Percentiles rank a stretch among this genome's conserved stretches.
These are phyloP conservation scores for Talaromyces sp. DNA, from an alignment of 2,329 filamentous ascomycete genomes.

Conservation along the genomic window DNA sequence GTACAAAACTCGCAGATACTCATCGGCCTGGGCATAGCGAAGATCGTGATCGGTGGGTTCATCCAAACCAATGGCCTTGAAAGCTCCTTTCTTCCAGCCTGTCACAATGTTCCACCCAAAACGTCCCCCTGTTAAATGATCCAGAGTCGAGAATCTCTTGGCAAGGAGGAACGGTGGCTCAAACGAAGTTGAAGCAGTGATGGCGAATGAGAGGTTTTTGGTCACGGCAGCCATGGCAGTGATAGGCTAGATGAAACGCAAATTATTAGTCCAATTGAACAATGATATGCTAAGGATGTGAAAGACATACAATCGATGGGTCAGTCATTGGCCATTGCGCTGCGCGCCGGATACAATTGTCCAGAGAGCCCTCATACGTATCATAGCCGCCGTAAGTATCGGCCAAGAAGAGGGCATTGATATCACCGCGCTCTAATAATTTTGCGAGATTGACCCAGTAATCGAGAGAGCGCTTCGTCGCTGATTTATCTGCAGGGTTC, in stretches of 20 bases:
- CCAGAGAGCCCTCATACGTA: conserved; percentile 58
- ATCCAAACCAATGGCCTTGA: conserved; percentile 60
- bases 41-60: conserved; percentile 60
- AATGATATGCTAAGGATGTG: too few species aligned
- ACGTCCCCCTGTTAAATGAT: conserved; percentile 60
- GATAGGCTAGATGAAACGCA: conserved; percentile 48
- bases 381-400: conserved; percentile 65
- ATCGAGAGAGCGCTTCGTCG: conserved; percentile 57
- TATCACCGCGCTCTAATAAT: conserved; percentile 58
- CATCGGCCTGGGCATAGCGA: conserved; percentile 59
- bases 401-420: conserved; percentile 64
- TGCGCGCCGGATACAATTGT: conserved; percentile 60
- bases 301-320: conserved; percentile 56
- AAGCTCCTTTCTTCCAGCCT: conserved; percentile 60
- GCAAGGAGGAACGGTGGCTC: conserved; percentile 61
- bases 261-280: background rate
- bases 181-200: conserved; percentile 62
- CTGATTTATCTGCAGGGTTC: conserved; percentile 61
- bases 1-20: conserved; percentile 61
- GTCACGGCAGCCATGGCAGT: conserved; percentile 65
- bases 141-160: conserved; percentile 60
- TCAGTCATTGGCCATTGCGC: conserved; percentile 66
- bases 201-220: conserved; percentile 60
- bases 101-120: conserved; percentile 68
- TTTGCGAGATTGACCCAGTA: conserved; percentile 66